A percentile compares a stretch with the other conserved stretches of the same genome.
Evolutionary conservation across 2,329 filamentous ascomycete species (phyloP).

Genomic region (Penicillium sp.): DNA sequence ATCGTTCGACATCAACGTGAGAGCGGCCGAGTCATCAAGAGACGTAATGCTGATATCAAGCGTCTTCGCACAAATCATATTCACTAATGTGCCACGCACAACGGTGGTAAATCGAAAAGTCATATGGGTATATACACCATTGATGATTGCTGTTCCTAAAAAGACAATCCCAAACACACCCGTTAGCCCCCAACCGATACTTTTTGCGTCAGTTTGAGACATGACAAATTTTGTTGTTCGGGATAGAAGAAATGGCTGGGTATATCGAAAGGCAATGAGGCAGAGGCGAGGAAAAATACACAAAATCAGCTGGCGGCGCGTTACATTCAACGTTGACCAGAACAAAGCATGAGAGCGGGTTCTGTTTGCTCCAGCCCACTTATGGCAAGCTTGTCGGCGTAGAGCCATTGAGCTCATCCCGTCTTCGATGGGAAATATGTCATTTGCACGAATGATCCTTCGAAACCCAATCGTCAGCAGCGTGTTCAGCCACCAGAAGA

Average conservation of each 20-base stretch:
- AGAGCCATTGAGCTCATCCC: too few species aligned
- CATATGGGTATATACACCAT: slow-evolving; percentile 7
- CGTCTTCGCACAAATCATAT: slow-evolving; percentile 6
- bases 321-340: too few species aligned
- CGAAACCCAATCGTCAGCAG: slow-evolving; percentile 47
- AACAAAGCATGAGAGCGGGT: too few species aligned
- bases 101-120: slow-evolving; percentile 4
- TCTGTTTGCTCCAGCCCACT: too few species aligned
- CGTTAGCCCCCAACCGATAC: slow-evolving; percentile 6
- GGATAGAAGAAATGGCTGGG: slow-evolving; percentile 30
- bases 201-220: slow-evolving; percentile 4
- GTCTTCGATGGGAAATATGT: not conserved
- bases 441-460: not conserved
- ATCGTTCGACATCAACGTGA: slow-evolving; percentile 14
- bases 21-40: slow-evolving; percentile 1
- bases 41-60: slow-evolving; percentile 6
- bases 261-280: slow-evolving; percentile 24
- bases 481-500: slow-evolving; percentile 53
- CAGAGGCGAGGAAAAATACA: slow-evolving; percentile 17
- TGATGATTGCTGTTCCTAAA: slow-evolving; percentile 2
- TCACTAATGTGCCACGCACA: slow-evolving; percentile 1
- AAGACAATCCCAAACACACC: slow-evolving; percentile 4
- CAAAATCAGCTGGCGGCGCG: too few species aligned
- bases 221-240: slow-evolving; percentile 21
- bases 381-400: too few species aligned